Base-by-base conservation (phyloP, 192 early-diverging fungal genomes). In the Pilobolus umbonatus region DNA sequence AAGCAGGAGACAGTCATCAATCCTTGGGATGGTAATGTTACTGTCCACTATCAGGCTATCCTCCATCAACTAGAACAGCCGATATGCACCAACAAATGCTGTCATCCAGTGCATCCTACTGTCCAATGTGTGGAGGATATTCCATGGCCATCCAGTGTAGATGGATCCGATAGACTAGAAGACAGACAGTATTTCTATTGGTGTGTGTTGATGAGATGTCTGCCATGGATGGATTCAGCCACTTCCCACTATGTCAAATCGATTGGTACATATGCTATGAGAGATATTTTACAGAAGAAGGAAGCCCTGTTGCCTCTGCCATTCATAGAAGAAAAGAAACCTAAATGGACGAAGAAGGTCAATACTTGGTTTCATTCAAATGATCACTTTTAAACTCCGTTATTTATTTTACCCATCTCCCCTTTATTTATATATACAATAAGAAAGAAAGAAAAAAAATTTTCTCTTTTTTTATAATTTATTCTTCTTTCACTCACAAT, bases 131-230 rank as follows among this genome's bases (percentile, higher is more conserved):
- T 34, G 5, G 30, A 46, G 9, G 44, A 32, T 14, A n/a, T 59
- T 24, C 57, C 57, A 4, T 59, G 57, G 57, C 57, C 31, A n/a
- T n/a, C n/a, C n/a, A 15, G 31, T 24, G 32, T 34, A 4, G 21
- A 36, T 11, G 45, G 48, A 25, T 45, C 57, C 14, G 22, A 35
- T 47, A 43, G 34, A 9, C 15, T 19, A 1, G 21, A 46, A n/a
- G 38, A 51, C 14, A 28, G 25, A 19, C 48, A 50, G 24, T 61
- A 61, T 52, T 36, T 39, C 12, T 49, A 61, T 24, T 61, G 60
- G 60, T 61, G 60, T 34, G 52, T 49, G n/a, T 26, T 61, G 8
- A 36, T 61, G 60, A 32, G 48, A 9, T 61, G 60, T 12, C 32
- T 61, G 21, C 60, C 60, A n/a, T 19, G 50, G 2, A 34, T 61